Evolutionary conservation across 179 eudicot species (phyloP).

Genomic region (Silene coronaria): DNA sequence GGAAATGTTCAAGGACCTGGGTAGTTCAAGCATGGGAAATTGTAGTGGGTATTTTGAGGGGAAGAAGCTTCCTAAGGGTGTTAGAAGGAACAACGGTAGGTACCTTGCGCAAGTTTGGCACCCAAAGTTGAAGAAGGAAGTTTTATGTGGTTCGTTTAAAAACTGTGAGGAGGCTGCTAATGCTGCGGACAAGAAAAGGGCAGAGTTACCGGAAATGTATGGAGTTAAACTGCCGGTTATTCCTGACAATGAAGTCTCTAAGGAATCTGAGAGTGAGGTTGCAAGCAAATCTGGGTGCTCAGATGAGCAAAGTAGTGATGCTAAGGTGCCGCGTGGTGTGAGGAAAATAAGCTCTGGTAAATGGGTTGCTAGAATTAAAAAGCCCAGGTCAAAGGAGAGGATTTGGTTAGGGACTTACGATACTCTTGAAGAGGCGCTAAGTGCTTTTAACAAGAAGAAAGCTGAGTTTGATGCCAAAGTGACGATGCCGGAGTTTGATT

Average conservation of each 20-base stretch:
- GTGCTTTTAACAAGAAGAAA: slow-evolving; percentile 17
- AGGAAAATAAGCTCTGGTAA: slow-evolving; percentile 24
- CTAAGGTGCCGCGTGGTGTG: slow-evolving; percentile 19
- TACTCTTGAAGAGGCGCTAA: slow-evolving; percentile 24
- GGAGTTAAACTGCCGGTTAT: neutral
- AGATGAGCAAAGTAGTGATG: neutral
- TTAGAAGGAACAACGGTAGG: neutral
- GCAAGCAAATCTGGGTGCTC: neutral
- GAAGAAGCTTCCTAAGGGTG: slow-evolving; percentile 12
- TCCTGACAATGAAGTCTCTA: too few relatives aligned
- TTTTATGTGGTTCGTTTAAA: neutral
- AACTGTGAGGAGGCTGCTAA: neutral
- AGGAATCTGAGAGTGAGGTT: neutral
- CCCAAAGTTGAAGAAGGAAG: neutral
- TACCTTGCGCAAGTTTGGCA: neutral
- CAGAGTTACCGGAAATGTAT: neutral
- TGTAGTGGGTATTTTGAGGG: neutral
- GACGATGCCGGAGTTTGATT: neutral
- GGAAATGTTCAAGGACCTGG: slow-evolving; percentile 5
- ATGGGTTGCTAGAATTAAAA: slow-evolving; percentile 20
- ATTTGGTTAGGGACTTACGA: slow-evolving; percentile 28
- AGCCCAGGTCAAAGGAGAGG: slow-evolving; percentile 7
- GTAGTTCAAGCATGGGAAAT: neutral
- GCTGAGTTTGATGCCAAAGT: neutral
- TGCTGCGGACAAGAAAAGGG: neutral